phyloP scores from a whole-genome alignment of 306 rosid genomes.

The Begonia fuchsioides region DNA sequence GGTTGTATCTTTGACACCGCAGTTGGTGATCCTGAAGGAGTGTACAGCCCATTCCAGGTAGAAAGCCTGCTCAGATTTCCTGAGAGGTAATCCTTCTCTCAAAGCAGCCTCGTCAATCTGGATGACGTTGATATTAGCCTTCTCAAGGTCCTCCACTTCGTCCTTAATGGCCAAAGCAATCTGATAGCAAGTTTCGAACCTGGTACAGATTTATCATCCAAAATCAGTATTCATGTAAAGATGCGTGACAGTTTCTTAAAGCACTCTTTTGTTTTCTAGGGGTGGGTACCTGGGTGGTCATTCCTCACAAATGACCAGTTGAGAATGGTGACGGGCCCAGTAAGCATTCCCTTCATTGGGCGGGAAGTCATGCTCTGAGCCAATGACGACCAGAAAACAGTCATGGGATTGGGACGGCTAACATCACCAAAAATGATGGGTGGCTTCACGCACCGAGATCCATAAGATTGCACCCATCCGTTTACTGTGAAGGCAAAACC shows the following conservation, averaged over 20 bases:
- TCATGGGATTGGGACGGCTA: conserved; percentile 87
- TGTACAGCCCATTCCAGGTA: conserved; percentile 77
- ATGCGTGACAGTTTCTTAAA: background rate
- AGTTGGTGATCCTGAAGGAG: conserved; percentile 78
- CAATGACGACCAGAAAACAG: conserved; percentile 78
- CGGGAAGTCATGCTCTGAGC: conserved; percentile 78
- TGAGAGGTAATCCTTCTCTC: conserved; percentile 70
- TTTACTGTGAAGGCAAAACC: conserved; percentile 82
- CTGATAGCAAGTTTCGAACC: conserved; percentile 74
- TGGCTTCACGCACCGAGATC: conserved; percentile 80
- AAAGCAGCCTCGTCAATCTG: conserved; percentile 89
- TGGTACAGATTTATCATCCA: conserved; percentile 19
- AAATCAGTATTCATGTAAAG: no score
- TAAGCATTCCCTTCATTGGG: conserved; percentile 92
- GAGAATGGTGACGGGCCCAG: conserved; percentile 78
- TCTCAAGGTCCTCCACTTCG: conserved; percentile 85
- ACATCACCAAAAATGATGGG: conserved; percentile 85
- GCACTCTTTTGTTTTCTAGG: no score
- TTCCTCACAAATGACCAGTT: conserved; percentile 87
- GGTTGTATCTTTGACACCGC: conserved; percentile 54
- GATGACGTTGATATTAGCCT: conserved; percentile 58
- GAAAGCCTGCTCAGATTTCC: conserved; percentile 64
- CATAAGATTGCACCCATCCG: conserved; percentile 91
- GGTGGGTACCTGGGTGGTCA: conserved; percentile 73
- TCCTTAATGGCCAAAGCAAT: conserved; percentile 86